Conservation (phyloP, 2,329 filamentous ascomycete genomes). For the Septoria linicola region DNA sequence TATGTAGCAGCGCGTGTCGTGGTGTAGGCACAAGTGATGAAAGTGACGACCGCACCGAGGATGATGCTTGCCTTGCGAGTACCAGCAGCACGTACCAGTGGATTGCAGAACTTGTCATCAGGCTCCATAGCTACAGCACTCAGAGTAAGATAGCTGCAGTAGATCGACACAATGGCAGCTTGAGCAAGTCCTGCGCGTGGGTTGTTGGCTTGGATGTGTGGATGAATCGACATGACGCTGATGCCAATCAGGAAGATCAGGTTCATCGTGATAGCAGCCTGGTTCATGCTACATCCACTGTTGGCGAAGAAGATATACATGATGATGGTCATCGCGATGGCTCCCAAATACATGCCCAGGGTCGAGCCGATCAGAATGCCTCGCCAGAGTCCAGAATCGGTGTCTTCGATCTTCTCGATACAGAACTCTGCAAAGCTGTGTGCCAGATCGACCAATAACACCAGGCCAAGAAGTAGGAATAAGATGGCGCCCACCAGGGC, state of each 20-base stretch:
- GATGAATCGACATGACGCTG: conserved; percentile 84
- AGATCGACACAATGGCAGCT: conserved; percentile 92
- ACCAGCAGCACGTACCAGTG: conserved; percentile 78
- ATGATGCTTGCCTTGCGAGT: conserved; percentile 88
- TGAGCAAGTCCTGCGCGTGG: conserved; percentile 94
- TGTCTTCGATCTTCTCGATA: conserved; percentile 86
- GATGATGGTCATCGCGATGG: conserved; percentile 88
- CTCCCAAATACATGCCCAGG: conserved; percentile 86
- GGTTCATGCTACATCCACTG: conserved; percentile 87
- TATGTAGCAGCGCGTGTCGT: conserved; percentile 95
- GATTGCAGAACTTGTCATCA: conserved; percentile 91
- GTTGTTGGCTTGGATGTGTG: conserved; percentile 85
- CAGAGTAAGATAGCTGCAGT: conserved; percentile 98
- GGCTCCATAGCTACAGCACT: conserved; percentile 98
- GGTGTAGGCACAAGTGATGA: conserved; percentile 95
- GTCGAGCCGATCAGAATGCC: conserved; percentile 87
- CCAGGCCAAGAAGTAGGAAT: conserved; percentile 87
- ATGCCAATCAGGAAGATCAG: conserved; percentile 77
- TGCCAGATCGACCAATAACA: conserved; percentile 89
- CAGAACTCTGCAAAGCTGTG: conserved; percentile 98
- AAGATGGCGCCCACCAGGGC: conserved; percentile 84
- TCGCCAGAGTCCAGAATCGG: conserved; percentile 81
- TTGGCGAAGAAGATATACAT: conserved; percentile 96
- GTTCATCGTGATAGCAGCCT: conserved; percentile 88
- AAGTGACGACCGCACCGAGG: conserved; percentile 90